Evolutionary conservation across 2,329 filamentous ascomycete genomes (phyloP).

Genomic region (Podosphaera aphanis): DNA sequence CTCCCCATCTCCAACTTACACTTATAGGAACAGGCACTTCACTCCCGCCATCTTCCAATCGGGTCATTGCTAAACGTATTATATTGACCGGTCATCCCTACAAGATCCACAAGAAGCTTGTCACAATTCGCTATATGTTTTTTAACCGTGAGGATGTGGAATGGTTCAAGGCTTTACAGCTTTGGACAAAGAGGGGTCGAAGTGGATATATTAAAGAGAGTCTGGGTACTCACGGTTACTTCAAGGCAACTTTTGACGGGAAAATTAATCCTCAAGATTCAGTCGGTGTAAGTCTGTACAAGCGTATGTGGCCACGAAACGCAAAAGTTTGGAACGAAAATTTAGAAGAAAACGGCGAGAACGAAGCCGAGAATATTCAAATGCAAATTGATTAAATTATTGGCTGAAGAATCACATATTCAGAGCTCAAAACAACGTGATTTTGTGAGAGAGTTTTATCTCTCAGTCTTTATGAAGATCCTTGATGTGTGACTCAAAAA

Average conservation of each 20-base stretch:
- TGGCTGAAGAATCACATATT: no score
- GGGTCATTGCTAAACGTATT: constrained; percentile 80
- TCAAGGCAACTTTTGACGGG: constrained; percentile 94
- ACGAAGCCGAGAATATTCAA: constrained; percentile 4
- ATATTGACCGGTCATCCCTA: constrained; percentile 89
- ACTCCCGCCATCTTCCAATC: constrained; percentile 48
- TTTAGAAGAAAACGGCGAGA: constrained; percentile 2
- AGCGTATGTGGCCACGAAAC: constrained; percentile 58
- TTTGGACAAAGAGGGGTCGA: constrained; percentile 80
- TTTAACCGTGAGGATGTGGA: constrained; percentile 87
- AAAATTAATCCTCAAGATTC: constrained; percentile 91
- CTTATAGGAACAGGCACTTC: constrained; percentile 75
- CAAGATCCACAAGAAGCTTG: constrained; percentile 95
- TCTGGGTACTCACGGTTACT: constrained; percentile 94
- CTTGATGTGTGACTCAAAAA: no score
- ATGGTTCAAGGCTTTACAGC: constrained; percentile 90
- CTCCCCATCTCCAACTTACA: constrained; percentile 26
- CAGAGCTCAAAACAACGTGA: no score
- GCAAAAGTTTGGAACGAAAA: constrained; percentile 21
- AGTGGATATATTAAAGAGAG: constrained; percentile 85
- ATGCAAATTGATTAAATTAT: constrained; percentile 5
- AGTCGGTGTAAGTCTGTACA: constrained; percentile 73
- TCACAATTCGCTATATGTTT: constrained; percentile 98
- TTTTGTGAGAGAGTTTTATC: no score
- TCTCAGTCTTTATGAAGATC: no score